Conservation (phyloP, 805 yeast species). For the Hemisphaericaspora nanyangensis region DNA sequence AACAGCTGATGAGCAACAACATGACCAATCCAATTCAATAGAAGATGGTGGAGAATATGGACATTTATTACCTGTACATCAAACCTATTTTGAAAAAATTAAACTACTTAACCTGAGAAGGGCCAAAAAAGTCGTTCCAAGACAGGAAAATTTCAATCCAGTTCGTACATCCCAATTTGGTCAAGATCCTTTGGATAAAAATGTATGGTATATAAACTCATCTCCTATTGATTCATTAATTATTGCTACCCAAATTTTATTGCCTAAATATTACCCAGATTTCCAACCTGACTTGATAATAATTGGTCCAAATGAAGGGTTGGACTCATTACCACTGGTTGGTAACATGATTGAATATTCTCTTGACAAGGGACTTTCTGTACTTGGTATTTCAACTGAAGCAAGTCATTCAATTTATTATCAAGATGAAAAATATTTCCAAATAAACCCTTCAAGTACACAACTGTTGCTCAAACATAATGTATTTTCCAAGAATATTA, state of each 20-base stretch:
- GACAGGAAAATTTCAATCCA: constrained; percentile 4
- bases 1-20: background rate
- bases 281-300: constrained; percentile 23
- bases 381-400: constrained; percentile 20
- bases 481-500: constrained; percentile 18
- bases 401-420: constrained; percentile 29
- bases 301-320: constrained; percentile 31
- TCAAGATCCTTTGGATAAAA: constrained; percentile 30
- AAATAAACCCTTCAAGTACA: constrained; percentile 9
- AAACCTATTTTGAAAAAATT: constrained; percentile 22
- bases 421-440: constrained; percentile 28
- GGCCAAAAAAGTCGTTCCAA: constrained; percentile 17
- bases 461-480: constrained; percentile 15
- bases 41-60: constrained; percentile 32
- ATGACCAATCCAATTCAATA: background rate
- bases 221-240: constrained; percentile 21
- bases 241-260: constrained; percentile 22
- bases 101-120: constrained; percentile 9
- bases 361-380: constrained; percentile 11
- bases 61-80: constrained; percentile 29
- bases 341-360: constrained; percentile 16
- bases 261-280: constrained; percentile 21
- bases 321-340: constrained; percentile 9
- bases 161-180: constrained; percentile 18
- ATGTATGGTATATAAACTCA: constrained; percentile 33